These are phyloP conservation scores for Cyclotella baltica DNA, from an alignment of 108 stramenopile genomes.

Conservation along the genomic window DNA sequence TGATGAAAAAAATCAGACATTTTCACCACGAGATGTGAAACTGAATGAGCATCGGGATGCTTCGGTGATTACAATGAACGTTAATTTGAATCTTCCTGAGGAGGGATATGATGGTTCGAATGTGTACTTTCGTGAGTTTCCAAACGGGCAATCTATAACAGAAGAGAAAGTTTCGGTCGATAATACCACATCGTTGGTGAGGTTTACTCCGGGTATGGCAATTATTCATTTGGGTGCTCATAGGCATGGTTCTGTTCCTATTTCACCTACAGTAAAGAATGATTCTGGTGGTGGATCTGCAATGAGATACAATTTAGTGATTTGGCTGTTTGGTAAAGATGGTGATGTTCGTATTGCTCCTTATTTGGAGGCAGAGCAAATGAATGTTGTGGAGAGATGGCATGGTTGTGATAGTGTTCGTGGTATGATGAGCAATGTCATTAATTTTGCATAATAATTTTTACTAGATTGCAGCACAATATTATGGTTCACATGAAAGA, in stretches of 20 bases:
- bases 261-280: background rate
- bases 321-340: conserved; percentile 65
- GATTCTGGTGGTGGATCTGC: conserved; percentile 3
- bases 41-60: conserved; percentile 74
- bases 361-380: conserved; percentile 33
- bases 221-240: conserved; percentile 61
- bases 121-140: conserved; percentile 46
- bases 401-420: conserved; percentile 9
- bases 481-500: too few species aligned
- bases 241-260: conserved; percentile 56
- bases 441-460: too few species aligned
- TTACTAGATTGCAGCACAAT: too few species aligned
- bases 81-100: conserved; percentile 67
- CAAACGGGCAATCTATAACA: background rate
- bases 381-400: conserved; percentile 41
- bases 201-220: conserved; percentile 64
- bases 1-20: background rate
- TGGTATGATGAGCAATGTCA: background rate
- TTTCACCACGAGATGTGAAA: conserved; percentile 41
- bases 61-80: conserved; percentile 64
- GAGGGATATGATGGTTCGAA: conserved; percentile 55
- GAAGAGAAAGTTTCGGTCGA: background rate
- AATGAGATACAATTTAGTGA: conserved; percentile 56
- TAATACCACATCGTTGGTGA: conserved; percentile 6
- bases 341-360: conserved; percentile 56